Base-by-base conservation (phyloP, 148 eudicot species). In the Hydrangea macrophylla region DNA sequence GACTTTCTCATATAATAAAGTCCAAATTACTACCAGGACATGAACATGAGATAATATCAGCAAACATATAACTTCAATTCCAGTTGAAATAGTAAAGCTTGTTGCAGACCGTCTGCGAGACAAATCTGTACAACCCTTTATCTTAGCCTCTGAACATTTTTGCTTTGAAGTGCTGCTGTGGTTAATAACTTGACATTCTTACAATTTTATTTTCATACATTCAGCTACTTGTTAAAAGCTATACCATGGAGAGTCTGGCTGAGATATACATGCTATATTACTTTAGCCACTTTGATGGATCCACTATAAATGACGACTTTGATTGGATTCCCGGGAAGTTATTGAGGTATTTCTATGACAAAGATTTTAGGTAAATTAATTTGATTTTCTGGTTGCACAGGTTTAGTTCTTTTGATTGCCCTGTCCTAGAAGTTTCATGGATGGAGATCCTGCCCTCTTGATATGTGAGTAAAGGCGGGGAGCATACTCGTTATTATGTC, bases 301-400 rank as follows among this genome's bases (percentile, higher is more conserved):
- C 79, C 60, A 53, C 62, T 24, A 53, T 58, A 65, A 53, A 15
- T 70, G 83, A 67, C 64, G 88, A 78, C 40, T 89, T 83, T 76
- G 91, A 82, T 72, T 94, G 97, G 97, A 89, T 94, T 58, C 90
- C 95, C 62, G 91, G 99, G 75, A 94, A 86, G 86, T 84, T 94
- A 51, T 70, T 94, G 81, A 91, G 96, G 72, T 87, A 97, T 72
- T 85, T 85, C 59, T 91, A 94, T 75, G 97, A 91, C 80, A 91
- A 89, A 80, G 99, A 94, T 79, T 89, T 91, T 80, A 77, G 97
- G 99, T 91, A 80, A 74, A 54, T 51, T 28, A 44, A 5, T 58
- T 62, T 25, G 3, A n/a, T 23, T 62, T 65, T 42, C 18, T 51
- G 51, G n/a, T 66, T 51, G 71, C 5, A 2, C 27, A 27, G n/a